Evolutionary conservation across 768 basidiomycete species (phyloP).

Genomic region (Sporobolomyces pararoseus): DNA sequence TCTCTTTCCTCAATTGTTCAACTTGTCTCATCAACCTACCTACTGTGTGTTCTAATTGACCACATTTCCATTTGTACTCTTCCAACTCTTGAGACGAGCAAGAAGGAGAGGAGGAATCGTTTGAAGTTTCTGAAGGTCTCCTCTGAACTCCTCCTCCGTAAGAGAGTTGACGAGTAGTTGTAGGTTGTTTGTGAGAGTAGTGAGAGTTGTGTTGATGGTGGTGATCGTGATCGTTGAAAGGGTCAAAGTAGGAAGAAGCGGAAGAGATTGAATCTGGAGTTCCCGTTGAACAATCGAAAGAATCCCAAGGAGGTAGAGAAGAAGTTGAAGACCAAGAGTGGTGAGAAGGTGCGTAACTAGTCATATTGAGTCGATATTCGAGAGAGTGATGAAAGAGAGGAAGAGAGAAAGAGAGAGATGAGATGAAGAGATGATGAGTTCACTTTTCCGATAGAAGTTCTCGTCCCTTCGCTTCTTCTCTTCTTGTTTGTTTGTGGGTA

Average conservation of each 20-base stretch:
- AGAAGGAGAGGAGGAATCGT: no score
- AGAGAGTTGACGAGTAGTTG: no score
- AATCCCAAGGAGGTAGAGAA: background rate
- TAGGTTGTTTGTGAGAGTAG: background rate
- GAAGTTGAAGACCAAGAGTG: conserved; percentile 9
- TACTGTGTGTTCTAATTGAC: conserved; percentile 2
- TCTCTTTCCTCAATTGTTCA: background rate
- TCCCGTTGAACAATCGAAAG: background rate
- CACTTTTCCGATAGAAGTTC: no score
- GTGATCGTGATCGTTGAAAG: conserved; percentile 12
- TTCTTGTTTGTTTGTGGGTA: no score
- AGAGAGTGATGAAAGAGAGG: background rate
- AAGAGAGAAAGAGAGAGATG: background rate
- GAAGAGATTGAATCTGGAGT: conserved; percentile 10
- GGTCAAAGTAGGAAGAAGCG: conserved; percentile 15
- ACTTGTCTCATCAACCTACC: conserved; percentile 16
- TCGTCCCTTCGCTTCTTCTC: background rate
- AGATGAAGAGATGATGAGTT: background rate
- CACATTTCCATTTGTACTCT: conserved; percentile 2
- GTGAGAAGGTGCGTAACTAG: background rate
- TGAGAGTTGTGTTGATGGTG: background rate
- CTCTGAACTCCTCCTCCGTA: background rate
- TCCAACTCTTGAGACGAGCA: background rate
- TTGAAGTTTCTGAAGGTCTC: background rate
- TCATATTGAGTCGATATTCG: background rate